A percentile compares a stretch with the other conserved stretches of the same genome.
Conservation (phyloP, 2,329 filamentous ascomycete genomes). For the Corynespora cassiicola region DNA sequence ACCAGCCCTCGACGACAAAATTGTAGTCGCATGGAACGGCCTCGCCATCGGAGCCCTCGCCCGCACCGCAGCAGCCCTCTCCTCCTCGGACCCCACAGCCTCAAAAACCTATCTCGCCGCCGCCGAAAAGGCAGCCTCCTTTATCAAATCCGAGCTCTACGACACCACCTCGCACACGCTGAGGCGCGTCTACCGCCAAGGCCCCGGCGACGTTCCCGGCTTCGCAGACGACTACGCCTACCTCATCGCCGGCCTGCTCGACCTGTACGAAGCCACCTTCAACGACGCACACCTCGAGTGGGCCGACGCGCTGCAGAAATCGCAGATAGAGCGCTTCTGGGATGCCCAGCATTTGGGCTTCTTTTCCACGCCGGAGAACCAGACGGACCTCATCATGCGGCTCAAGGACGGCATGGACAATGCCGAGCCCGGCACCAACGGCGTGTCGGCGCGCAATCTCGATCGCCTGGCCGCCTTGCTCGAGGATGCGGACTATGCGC, state of each 20-base stretch:
- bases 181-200: conserved; percentile 76
- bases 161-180: conserved; percentile 67
- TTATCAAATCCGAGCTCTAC: conserved; percentile 78
- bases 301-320: conserved; percentile 80
- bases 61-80: conserved; percentile 73
- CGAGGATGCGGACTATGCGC: conserved; percentile 67
- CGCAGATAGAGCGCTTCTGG: conserved; percentile 79
- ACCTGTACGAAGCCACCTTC: conserved; percentile 83
- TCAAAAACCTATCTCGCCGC: conserved; percentile 67
- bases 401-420: conserved; percentile 97
- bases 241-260: conserved; percentile 79
- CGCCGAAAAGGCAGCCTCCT: conserved; percentile 72
- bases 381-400: conserved; percentile 77
- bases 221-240: conserved; percentile 98
- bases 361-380: conserved; percentile 71
- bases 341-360: conserved; percentile 70
- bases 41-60: conserved; percentile 85
- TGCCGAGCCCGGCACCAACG: conserved; percentile 87
- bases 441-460: conserved; percentile 84
- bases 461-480: conserved; percentile 78
- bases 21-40: conserved; percentile 87
- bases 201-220: conserved; percentile 69
- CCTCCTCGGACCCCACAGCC: conserved; percentile 62
- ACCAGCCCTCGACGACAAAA: conserved; percentile 85
- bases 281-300: conserved; percentile 78